Conservation (phyloP, 345 rosid genomes). For the Arabidopsis thaliana region TAIR10.1 NC_003074.8:22959001-22959500, state of each 20-base stretch:
- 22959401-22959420: slow-evolving; percentile 6
- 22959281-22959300: neutral
- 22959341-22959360: neutral
- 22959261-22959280: neutral
- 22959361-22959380: neutral
- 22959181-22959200: no score
- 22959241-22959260: neutral
- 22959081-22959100: no score
- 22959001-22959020: no score
- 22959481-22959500: slow-evolving; percentile 54
- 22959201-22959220: neutral
- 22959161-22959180: no score
- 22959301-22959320: slow-evolving; percentile 2
- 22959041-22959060: no score
- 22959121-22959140: no score
- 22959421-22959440: slow-evolving; percentile 6
- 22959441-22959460: slow-evolving; percentile 78
- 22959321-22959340: neutral
- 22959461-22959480: slow-evolving; percentile 91
- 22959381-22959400: neutral
- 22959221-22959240: neutral
- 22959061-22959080: no score
- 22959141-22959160: no score
- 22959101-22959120: no score
- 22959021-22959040: no score